phyloP scores from a whole-genome alignment of 2,329 filamentous ascomycete species.

The Aureobasidium lini region DNA sequence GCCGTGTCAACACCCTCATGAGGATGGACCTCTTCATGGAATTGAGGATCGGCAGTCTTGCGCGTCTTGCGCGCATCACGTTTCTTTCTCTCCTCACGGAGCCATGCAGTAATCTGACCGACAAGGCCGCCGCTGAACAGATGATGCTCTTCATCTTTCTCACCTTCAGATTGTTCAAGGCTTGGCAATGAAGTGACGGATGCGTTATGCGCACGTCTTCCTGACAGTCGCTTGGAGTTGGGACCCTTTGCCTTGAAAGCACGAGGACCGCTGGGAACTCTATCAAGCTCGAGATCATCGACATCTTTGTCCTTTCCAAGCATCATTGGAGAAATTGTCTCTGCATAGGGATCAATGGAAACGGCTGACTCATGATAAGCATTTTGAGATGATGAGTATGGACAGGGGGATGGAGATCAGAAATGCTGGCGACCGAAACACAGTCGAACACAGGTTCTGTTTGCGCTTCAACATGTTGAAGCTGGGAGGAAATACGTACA shows the following conservation, averaged over 20 bases:
- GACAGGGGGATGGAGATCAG: neutral
- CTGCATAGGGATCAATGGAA: conserved; percentile 36
- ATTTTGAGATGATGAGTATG: neutral
- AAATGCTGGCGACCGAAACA: neutral
- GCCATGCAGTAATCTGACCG: conserved; percentile 72
- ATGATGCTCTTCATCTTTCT: conserved; percentile 20
- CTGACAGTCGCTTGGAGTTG: conserved; percentile 33
- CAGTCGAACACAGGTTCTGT: neutral
- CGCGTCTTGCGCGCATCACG: conserved; percentile 48
- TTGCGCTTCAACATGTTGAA: neutral
- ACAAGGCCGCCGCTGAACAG: conserved; percentile 43
- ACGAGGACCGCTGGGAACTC: conserved; percentile 26
- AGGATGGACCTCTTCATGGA: conserved; percentile 13
- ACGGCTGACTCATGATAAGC: conserved; percentile 30
- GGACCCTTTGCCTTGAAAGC: conserved; percentile 32
- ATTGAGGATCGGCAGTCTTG: conserved; percentile 29
- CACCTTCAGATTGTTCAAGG: conserved; percentile 22
- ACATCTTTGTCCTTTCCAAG: conserved; percentile 38
- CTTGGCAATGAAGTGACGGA: conserved; percentile 14
- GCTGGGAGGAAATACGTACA: conserved; percentile 1
- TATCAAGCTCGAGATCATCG: conserved; percentile 34
- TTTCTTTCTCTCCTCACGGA: conserved; percentile 69
- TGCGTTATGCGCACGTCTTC: conserved; percentile 29
- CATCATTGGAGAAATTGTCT: conserved; percentile 41
- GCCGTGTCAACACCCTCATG: conserved; percentile 4